Percentiles rank a stretch among this genome's conserved stretches.
Conservation (phyloP, 2,329 filamentous ascomycete genomes). For the Penicillium hesseltinei region DNA sequence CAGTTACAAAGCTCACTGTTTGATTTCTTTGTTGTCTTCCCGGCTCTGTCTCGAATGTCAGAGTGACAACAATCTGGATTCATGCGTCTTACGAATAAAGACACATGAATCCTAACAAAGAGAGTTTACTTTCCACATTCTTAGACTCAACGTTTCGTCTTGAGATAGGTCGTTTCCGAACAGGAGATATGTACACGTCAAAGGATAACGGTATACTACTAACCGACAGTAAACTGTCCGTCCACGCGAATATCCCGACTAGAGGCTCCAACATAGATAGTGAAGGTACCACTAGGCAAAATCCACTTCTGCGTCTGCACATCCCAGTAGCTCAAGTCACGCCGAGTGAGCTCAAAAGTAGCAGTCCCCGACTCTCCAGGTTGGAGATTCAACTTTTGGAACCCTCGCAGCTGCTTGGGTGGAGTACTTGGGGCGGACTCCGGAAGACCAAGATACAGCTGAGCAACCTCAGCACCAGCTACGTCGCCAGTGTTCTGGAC, state of each 20-base stretch:
- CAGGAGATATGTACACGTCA: not conserved
- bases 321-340: conserved; percentile 40
- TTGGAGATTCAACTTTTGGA: conserved; percentile 50
- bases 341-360: conserved; percentile 45
- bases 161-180: not conserved
- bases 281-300: conserved; percentile 23
- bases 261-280: conserved; percentile 24
- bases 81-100: not conserved
- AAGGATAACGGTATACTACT: not conserved
- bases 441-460: conserved; percentile 56
- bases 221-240: conserved; percentile 4
- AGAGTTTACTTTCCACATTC: not conserved
- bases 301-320: conserved; percentile 34
- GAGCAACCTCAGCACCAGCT: conserved; percentile 52
- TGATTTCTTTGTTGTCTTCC: not conserved
- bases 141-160: not conserved
- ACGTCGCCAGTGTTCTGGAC: conserved; percentile 52
- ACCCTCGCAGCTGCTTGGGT: conserved; percentile 48
- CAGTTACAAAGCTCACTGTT: not conserved
- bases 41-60: not conserved
- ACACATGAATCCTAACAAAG: not conserved
- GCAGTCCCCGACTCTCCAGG: conserved; percentile 42
- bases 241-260: conserved; percentile 20
- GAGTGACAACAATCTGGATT: not conserved
- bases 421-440: conserved; percentile 17